phyloP scores from a whole-genome alignment of 805 yeast genomes.

The Barnettozyma populi region DNA sequence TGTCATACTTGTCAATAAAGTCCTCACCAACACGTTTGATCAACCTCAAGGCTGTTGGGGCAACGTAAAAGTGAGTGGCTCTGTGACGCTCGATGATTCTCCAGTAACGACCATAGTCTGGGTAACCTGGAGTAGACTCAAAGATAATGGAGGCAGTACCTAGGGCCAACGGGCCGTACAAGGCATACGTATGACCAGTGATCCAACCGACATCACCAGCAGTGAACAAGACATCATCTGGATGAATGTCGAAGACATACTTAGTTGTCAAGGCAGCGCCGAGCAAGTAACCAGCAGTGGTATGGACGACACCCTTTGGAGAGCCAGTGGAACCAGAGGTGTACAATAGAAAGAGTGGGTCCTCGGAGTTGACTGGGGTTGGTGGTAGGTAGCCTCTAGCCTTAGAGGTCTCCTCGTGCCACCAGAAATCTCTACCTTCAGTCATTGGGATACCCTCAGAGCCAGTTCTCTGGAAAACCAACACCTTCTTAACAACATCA shows the following conservation, averaged over 20 bases:
- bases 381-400: slow-evolving; percentile 86
- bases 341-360: slow-evolving; percentile 90
- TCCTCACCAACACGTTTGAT: slow-evolving; percentile 86
- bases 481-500: slow-evolving; percentile 70
- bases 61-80: slow-evolving; percentile 95
- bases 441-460: slow-evolving; percentile 64
- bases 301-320: slow-evolving; percentile 96
- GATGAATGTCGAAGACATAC: slow-evolving; percentile 90
- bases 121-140: slow-evolving; percentile 97
- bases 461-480: slow-evolving; percentile 88
- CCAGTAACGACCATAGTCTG: slow-evolving; percentile 94
- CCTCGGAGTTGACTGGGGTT: slow-evolving; percentile 82
- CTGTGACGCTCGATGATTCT: slow-evolving; percentile 86
- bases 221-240: slow-evolving; percentile 83
- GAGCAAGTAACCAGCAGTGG: slow-evolving; percentile 89
- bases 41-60: slow-evolving; percentile 95
- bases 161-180: slow-evolving; percentile 84
- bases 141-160: slow-evolving; percentile 93
- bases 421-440: slow-evolving; percentile 84
- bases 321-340: slow-evolving; percentile 98
- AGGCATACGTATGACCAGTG: slow-evolving; percentile 94
- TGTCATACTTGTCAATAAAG: slow-evolving; percentile 73
- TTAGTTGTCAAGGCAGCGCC: slow-evolving; percentile 90
- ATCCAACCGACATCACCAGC: slow-evolving; percentile 99
- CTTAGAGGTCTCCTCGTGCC: slow-evolving; percentile 86